Evolutionary conservation across 306 rosid species (phyloP).

Genomic region (Calophaca sinica): DNA sequence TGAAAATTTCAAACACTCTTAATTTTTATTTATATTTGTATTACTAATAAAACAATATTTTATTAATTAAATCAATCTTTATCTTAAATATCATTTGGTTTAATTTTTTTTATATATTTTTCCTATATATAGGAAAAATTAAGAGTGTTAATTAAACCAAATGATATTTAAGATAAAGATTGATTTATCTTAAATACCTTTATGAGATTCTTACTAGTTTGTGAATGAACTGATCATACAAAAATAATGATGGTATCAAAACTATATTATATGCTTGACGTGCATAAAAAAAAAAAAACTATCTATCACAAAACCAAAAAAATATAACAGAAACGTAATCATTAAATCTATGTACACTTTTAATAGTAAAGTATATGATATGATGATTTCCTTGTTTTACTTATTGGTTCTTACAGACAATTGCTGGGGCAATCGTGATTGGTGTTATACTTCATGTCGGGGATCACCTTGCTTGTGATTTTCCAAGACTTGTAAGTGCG

Average conservation of each 20-base stretch:
- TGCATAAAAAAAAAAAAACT: too few species aligned
- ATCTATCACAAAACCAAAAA: neutral
- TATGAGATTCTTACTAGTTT: neutral
- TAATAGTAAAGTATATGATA: neutral
- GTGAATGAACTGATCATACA: neutral
- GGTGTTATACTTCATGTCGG: constrained; percentile 92
- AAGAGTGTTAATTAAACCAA: neutral
- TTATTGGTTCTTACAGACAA: constrained; percentile 58
- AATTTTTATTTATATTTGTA: too few species aligned
- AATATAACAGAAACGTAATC: neutral
- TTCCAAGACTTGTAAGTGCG: constrained; percentile 66
- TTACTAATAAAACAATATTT: neutral
- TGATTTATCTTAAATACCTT: neutral
- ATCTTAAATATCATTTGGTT: neutral
- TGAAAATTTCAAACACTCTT: neutral
- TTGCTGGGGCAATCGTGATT: constrained; percentile 87
- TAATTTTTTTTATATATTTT: too few species aligned
- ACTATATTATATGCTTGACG: too few species aligned
- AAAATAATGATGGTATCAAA: neutral
- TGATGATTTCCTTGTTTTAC: constrained; percentile 26
- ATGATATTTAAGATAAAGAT: neutral
- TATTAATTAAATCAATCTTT: neutral
- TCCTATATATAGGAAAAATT: too few species aligned
- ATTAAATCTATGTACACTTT: constrained; percentile 9
- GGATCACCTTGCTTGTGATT: constrained; percentile 94